Base-by-base conservation (phyloP, 2,329 filamentous ascomycete species). In the Drechslera avenae region DNA sequence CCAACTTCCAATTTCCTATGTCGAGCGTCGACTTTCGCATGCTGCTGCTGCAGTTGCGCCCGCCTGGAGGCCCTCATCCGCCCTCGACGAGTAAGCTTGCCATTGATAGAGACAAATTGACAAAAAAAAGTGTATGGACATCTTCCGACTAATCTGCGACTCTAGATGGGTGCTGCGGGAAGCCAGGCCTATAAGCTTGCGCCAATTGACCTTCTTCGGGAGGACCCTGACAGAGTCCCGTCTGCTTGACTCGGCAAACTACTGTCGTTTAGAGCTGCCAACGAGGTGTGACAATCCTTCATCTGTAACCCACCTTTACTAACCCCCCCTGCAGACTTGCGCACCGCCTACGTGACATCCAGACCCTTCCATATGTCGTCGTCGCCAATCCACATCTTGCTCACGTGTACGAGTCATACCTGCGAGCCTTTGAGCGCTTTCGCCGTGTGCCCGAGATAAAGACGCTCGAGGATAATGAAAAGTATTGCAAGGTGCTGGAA, bases 121-220 rank as follows among this genome's bases (percentile, higher is more conserved):
- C n/a, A 21, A 23, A 23, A 23, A 3, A 5, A 4, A 5, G 6
- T 7, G 21, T 23, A 5, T 23, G 21, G 21, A 23, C 7, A 2
- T 23, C 9, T 23, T 8, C 9, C 18, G 30, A 35, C 52, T 52
- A 31, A 55, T 21, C 10, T 12, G 10, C 14, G 7, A 32, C 33
- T 52, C 18, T 39, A 96, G 91, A 80, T 97, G 92, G 91, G 93
- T 97, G 44, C 87, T 89, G 57, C 90, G 88, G 67, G 91, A 96
- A 72, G 92, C 92, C 40, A 85, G 91, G 44, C 94, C 94, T n/a
- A 97, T 99, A 71, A 96, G 91, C 76, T 79, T 99, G 65, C 89
- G 94, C 51, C 94, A 97, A 76, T 83, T 99, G 66, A 97, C 96
- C 78, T 95, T 97, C 67, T 99, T 97, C 75, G 94, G 94, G 23